phyloP scores from a whole-genome alignment of 2,329 filamentous ascomycete species.

The Epichloe sp. region DNA sequence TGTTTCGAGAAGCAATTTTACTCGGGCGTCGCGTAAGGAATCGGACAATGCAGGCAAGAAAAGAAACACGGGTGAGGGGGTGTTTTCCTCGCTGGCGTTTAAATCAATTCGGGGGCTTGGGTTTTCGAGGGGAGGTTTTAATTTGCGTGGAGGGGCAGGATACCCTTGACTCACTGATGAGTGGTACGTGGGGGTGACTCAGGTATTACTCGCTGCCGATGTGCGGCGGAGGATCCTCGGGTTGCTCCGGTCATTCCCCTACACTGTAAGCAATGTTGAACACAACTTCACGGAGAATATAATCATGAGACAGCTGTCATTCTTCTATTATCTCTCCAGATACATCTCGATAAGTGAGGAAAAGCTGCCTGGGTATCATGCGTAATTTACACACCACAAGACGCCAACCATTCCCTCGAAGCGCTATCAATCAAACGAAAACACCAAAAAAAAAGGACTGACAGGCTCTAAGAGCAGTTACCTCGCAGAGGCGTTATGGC shows the following conservation, averaged over 20 bases:
- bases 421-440: conserved; percentile 1
- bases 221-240: conserved; percentile 15
- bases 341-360: background rate
- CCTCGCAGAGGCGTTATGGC: no score
- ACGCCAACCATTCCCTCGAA: conserved; percentile 6
- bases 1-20: conserved; percentile 12
- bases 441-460: background rate
- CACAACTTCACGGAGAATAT: background rate
- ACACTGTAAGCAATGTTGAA: background rate
- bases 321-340: no score
- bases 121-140: background rate
- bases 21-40: background rate
- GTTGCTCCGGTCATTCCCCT: background rate
- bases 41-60: conserved; percentile 5
- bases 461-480: no score
- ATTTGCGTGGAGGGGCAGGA: conserved; percentile 16
- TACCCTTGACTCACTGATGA: conserved; percentile 7
- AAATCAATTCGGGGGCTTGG: background rate
- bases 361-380: conserved; percentile 6
- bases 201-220: conserved; percentile 10
- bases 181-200: conserved; percentile 22
- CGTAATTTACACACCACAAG: background rate
- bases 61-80: background rate
- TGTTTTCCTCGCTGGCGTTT: background rate
- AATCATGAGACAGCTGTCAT: no score